A percentile compares a stretch with the other conserved stretches of the same genome.
phyloP scores from a whole-genome alignment of 2,329 filamentous ascomycete genomes.

The Scedosporium minutisporum region DNA sequence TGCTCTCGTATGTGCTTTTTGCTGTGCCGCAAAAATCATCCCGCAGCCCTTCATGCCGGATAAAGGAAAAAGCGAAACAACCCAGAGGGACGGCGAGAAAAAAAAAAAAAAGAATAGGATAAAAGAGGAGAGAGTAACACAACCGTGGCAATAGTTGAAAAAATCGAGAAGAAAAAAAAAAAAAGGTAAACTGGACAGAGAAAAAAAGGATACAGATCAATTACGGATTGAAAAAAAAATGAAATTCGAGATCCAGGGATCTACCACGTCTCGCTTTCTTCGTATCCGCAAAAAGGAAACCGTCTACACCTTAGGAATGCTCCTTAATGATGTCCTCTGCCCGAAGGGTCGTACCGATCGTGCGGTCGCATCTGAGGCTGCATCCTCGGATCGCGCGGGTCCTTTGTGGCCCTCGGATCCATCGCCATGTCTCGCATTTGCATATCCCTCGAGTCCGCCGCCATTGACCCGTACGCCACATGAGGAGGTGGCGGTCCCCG shows the following conservation, averaged over 20 bases:
- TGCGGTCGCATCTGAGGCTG: slow-evolving; percentile 12
- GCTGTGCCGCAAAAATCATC: neutral
- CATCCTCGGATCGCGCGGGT: slow-evolving; percentile 30
- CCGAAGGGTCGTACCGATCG: neutral
- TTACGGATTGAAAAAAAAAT: no score
- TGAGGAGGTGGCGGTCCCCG: slow-evolving; percentile 28
- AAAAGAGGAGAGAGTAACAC: neutral
- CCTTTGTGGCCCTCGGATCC: slow-evolving; percentile 21
- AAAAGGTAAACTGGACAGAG: no score
- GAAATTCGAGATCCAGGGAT: no score
- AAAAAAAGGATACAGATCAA: no score
- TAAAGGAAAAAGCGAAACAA: neutral
- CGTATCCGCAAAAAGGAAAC: no score
- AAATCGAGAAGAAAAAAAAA: neutral
- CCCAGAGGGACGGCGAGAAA: neutral
- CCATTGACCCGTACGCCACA: slow-evolving; percentile 21
- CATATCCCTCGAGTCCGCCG: slow-evolving; percentile 22
- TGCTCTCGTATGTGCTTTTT: neutral
- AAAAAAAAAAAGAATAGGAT: neutral
- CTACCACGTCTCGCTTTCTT: no score
- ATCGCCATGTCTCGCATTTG: slow-evolving; percentile 24
- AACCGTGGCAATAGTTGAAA: no score
- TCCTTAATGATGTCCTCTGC: neutral
- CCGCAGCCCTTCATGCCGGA: neutral
- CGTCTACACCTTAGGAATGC: neutral